Conservation (phyloP, 2,329 filamentous ascomycete genomes). For the Pezicula radicicola region DNA sequence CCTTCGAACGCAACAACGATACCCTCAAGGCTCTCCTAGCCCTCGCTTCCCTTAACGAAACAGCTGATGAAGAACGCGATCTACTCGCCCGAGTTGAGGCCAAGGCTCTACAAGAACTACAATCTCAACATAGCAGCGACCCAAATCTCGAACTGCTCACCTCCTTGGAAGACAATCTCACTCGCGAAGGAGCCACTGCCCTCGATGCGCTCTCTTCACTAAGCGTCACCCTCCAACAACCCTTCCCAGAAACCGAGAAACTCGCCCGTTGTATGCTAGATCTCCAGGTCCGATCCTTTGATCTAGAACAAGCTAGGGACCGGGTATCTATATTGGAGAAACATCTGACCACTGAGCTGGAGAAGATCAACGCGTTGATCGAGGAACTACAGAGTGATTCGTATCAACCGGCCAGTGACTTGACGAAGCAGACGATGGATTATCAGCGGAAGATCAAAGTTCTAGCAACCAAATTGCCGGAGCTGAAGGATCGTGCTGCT, state of each 20-base stretch:
- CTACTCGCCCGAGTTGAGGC: constrained; percentile 57
- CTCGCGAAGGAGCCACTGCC: constrained; percentile 49
- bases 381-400: constrained; percentile 38
- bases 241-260: constrained; percentile 39
- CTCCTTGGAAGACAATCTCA: constrained; percentile 52
- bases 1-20: constrained; percentile 83
- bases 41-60: constrained; percentile 73
- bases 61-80: constrained; percentile 67
- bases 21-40: constrained; percentile 74
- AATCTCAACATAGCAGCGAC: constrained; percentile 32
- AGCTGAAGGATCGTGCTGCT: constrained; percentile 56
- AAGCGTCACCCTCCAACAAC: constrained; percentile 39
- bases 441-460: constrained; percentile 68
- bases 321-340: constrained; percentile 54
- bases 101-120: constrained; percentile 53
- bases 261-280: constrained; percentile 52
- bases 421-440: constrained; percentile 71
- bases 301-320: constrained; percentile 50
- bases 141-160: constrained; percentile 42
- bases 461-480: constrained; percentile 63
- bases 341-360: constrained; percentile 51
- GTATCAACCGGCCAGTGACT: constrained; percentile 53
- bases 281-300: constrained; percentile 51
- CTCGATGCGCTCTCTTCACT: constrained; percentile 57
- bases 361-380: constrained; percentile 36